Percentiles rank a stretch among this genome's conserved stretches.
Conservation (phyloP, 208 protist species). For the Crithidia mellificae region DNA sequence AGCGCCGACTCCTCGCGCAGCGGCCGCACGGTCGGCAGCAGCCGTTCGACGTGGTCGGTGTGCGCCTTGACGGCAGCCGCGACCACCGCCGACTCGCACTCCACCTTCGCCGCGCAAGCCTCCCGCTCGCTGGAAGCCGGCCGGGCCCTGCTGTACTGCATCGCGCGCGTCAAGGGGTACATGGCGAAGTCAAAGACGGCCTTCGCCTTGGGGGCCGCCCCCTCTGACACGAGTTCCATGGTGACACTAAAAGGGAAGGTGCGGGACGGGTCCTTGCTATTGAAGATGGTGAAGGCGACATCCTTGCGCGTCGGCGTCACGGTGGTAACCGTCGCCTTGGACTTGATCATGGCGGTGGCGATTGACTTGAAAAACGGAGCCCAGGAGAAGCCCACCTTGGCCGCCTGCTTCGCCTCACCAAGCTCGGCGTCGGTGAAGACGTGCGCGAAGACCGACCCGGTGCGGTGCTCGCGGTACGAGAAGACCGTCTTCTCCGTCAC, state of each 20-base stretch:
- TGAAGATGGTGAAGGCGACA: slow-evolving; percentile 62
- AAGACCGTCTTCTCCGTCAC: slow-evolving; percentile 59
- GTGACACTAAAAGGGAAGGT: slow-evolving; percentile 56
- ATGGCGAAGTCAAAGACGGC: slow-evolving; percentile 63
- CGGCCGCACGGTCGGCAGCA: slow-evolving; percentile 64
- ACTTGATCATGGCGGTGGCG: slow-evolving; percentile 73
- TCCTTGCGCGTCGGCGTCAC: slow-evolving; percentile 32
- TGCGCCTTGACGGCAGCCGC: slow-evolving; percentile 32
- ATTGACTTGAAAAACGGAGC: slow-evolving; percentile 88
- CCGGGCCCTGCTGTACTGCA: slow-evolving; percentile 43
- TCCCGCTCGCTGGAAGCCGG: slow-evolving; percentile 26
- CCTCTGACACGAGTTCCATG: slow-evolving; percentile 57
- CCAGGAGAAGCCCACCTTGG: slow-evolving; percentile 62
- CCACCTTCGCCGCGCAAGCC: slow-evolving; percentile 28
- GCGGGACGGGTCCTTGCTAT: slow-evolving; percentile 57
- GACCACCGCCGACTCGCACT: slow-evolving; percentile 46
- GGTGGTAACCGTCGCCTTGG: slow-evolving; percentile 49
- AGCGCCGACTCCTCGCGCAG: slow-evolving; percentile 70
- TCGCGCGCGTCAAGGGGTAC: slow-evolving; percentile 54
- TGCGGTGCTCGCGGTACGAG: slow-evolving; percentile 58
- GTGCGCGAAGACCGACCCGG: slow-evolving; percentile 58
- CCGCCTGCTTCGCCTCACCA: slow-evolving; percentile 48
- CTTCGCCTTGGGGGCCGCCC: slow-evolving; percentile 21
- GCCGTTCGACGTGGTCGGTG: slow-evolving; percentile 39
- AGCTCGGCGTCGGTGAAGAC: slow-evolving; percentile 74